Percentiles rank a stretch among this genome's conserved stretches.
Evolutionary conservation across 2,329 filamentous ascomycete species (phyloP).

Genomic region (Fusarium ramigenum): DNA sequence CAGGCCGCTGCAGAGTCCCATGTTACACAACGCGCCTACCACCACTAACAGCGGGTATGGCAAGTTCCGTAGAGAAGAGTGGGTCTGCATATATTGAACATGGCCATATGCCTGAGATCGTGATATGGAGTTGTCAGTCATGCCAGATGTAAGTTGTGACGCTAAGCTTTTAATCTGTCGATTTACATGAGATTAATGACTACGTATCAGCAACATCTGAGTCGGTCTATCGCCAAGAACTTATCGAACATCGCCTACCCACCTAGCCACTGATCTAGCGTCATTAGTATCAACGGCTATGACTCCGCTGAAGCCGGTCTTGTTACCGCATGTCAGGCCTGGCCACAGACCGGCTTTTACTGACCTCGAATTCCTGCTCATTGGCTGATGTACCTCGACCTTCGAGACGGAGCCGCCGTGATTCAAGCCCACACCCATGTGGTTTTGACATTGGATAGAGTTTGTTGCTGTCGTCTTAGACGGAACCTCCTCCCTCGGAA

Average conservation of each 20-base stretch:
- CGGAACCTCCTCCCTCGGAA: background rate
- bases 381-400: background rate
- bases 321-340: conserved; percentile 20
- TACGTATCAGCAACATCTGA: background rate
- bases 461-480: background rate
- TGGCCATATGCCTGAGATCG: background rate
- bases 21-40: conserved; percentile 2
- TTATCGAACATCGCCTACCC: background rate
- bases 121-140: conserved; percentile 5
- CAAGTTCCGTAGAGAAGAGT: background rate
- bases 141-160: background rate
- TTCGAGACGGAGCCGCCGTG: background rate
- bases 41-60: background rate
- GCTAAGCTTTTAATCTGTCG: conserved; percentile 3
- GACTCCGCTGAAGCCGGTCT: conserved; percentile 16
- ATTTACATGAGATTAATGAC: background rate
- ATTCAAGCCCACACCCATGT: background rate
- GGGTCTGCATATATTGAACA: background rate
- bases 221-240: background rate
- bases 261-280: conserved; percentile 10
- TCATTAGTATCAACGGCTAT: conserved; percentile 16
- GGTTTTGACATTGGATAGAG: background rate
- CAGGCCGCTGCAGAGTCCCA: background rate
- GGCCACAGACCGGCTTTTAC: conserved; percentile 30
- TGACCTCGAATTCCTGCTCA: conserved; percentile 12